Evolutionary conservation across 257 asterid species (phyloP).

Genomic region (Solanum etuberosum): DNA sequence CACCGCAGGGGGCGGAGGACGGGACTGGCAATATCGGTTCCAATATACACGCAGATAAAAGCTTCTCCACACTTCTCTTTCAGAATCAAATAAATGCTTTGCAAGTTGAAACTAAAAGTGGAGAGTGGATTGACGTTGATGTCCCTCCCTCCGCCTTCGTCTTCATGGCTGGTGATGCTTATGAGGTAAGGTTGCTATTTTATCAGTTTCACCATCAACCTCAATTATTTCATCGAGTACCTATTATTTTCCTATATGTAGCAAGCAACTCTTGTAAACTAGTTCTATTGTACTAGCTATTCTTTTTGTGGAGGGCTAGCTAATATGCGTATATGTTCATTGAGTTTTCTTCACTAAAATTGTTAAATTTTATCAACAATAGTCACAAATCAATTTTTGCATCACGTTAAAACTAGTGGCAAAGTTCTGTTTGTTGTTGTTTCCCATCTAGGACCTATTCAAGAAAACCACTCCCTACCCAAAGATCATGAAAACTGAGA

Average conservation of each 20-base stretch:
- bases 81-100: conserved; percentile 51
- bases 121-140: conserved; percentile 38
- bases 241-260: not conserved
- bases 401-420: not conserved
- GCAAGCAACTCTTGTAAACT: not conserved
- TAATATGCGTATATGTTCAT: not conserved
- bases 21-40: conserved; percentile 19
- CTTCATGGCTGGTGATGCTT: conserved; percentile 62
- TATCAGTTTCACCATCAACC: not conserved
- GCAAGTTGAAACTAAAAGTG: conserved; percentile 36
- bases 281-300: not conserved
- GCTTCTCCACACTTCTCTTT: conserved; percentile 39
- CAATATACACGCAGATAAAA: conserved; percentile 45
- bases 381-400: not conserved
- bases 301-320: not conserved
- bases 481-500: not conserved
- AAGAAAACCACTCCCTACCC: not conserved
- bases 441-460: not conserved
- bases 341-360: not conserved
- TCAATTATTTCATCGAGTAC: not conserved
- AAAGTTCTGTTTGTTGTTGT: not conserved
- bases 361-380: not conserved
- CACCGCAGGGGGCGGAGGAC: not conserved
- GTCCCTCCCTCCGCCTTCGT: conserved; percentile 40
- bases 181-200: conserved; percentile 6